A percentile compares a stretch with the other conserved stretches of the same genome.
Evolutionary conservation across 306 rosid genomes (phyloP).

Genomic region (Betula pendula): DNA sequence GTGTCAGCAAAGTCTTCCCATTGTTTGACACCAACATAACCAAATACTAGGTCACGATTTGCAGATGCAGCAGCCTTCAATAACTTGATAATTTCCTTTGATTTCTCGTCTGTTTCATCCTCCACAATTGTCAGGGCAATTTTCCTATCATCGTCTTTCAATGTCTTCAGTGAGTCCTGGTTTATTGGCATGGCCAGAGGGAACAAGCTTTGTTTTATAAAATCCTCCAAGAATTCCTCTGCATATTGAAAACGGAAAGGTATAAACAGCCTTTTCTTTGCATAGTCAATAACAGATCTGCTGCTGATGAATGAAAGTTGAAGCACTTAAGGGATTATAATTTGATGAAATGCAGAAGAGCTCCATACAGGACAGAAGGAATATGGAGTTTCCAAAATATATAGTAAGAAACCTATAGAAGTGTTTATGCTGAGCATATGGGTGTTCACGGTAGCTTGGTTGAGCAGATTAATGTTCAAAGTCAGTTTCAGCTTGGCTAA

Average conservation of each 20-base stretch:
- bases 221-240: conserved; percentile 80
- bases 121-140: conserved; percentile 80
- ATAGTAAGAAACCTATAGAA: not conserved
- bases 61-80: conserved; percentile 93
- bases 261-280: not conserved
- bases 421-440: not conserved
- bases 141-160: conserved; percentile 75
- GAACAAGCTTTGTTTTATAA: conserved; percentile 67
- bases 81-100: conserved; percentile 65
- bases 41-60: conserved; percentile 87
- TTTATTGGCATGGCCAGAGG: conserved; percentile 81
- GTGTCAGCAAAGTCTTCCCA: conserved; percentile 82
- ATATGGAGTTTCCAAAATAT: not conserved
- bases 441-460: not conserved
- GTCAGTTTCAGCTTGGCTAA: not conserved
- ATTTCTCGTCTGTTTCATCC: conserved; percentile 68
- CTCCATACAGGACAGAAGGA: conserved; percentile 1
- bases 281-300: not conserved
- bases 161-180: conserved; percentile 60
- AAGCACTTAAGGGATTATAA: not conserved
- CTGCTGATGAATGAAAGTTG: not conserved
- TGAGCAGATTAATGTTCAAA: not conserved
- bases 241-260: conserved; percentile 38
- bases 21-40: conserved; percentile 82
- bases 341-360: not conserved